A percentile compares a stretch with the other conserved stretches of the same genome.
Evolutionary conservation across 2,329 filamentous ascomycete genomes (phyloP).

Genomic region (Drechslerella stenobrocha): DNA sequence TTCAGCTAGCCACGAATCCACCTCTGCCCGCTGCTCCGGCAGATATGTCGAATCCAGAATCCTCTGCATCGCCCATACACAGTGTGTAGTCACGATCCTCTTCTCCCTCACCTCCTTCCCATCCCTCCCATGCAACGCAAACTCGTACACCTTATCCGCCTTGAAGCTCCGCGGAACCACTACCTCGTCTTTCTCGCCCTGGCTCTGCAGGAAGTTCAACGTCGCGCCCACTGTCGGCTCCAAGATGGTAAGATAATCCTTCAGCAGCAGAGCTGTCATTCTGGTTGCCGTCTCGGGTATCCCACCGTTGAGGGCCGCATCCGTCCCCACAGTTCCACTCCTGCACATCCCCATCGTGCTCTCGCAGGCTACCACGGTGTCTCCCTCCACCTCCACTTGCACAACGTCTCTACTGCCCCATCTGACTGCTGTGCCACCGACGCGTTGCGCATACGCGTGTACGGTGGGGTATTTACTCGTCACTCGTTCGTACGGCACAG

Average conservation of each 20-base stretch:
- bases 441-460: constrained; percentile 23
- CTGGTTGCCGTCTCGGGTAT: constrained; percentile 30
- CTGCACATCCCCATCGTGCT: constrained; percentile 29
- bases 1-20: constrained; percentile 34
- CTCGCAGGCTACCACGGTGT: constrained; percentile 19
- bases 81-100: constrained; percentile 27
- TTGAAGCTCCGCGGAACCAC: constrained; percentile 35
- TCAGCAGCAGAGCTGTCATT: constrained; percentile 13
- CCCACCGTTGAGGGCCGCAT: constrained; percentile 15
- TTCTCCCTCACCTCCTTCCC: constrained; percentile 17
- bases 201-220: constrained; percentile 17
- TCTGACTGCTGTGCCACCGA: constrained; percentile 17
- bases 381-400: constrained; percentile 17
- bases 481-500: constrained; percentile 30
- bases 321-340: constrained; percentile 1
- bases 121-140: constrained; percentile 24
- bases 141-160: constrained; percentile 15
- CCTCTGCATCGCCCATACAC: constrained; percentile 36
- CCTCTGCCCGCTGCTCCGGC: constrained; percentile 19
- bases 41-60: constrained; percentile 31
- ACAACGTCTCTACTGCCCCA: constrained; percentile 37
- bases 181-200: constrained; percentile 25
- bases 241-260: constrained; percentile 27
- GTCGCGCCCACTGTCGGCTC: constrained; percentile 17
- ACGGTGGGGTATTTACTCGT: constrained; percentile 24